Evolutionary conservation across 2,329 filamentous ascomycete genomes (phyloP).

Genomic region (Aspergillus puulaauensis): DNA sequence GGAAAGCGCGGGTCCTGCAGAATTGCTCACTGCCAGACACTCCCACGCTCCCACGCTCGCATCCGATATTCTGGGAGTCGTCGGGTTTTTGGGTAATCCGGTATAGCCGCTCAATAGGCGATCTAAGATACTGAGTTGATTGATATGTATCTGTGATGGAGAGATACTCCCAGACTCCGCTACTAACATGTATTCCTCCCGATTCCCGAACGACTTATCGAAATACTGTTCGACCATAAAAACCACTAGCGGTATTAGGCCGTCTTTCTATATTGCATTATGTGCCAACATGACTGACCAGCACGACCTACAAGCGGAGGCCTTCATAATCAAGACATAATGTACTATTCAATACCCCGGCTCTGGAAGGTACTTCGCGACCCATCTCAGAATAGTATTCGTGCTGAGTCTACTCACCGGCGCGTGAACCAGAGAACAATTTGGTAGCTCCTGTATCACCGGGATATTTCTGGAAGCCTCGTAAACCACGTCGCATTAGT

Average conservation of each 20-base stretch:
- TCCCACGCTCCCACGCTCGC: slow-evolving; percentile 13
- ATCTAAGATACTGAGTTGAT: background rate
- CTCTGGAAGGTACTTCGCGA: background rate
- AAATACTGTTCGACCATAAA: too few relatives aligned
- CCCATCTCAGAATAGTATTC: background rate
- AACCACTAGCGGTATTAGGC: too few relatives aligned
- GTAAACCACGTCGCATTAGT: background rate
- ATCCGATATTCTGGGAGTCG: slow-evolving; percentile 16
- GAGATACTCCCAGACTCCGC: background rate
- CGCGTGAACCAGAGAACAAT: background rate
- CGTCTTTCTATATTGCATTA: too few relatives aligned
- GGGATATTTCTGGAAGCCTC: background rate
- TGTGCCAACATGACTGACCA: background rate
- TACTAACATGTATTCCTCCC: background rate
- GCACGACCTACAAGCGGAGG: background rate
- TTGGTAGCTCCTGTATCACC: background rate
- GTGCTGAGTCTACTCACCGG: background rate
- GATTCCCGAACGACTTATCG: too few relatives aligned
- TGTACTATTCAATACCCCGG: background rate
- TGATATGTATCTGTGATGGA: background rate
- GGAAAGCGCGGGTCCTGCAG: background rate
- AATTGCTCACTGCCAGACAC: background rate
- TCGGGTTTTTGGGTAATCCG: background rate
- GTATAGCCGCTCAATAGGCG: background rate
- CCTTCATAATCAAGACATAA: background rate